These are phyloP conservation scores for Ceratocystis cacaofunesta DNA, from an alignment of 2,329 filamentous ascomycete species.

Conservation along the genomic window DNA sequence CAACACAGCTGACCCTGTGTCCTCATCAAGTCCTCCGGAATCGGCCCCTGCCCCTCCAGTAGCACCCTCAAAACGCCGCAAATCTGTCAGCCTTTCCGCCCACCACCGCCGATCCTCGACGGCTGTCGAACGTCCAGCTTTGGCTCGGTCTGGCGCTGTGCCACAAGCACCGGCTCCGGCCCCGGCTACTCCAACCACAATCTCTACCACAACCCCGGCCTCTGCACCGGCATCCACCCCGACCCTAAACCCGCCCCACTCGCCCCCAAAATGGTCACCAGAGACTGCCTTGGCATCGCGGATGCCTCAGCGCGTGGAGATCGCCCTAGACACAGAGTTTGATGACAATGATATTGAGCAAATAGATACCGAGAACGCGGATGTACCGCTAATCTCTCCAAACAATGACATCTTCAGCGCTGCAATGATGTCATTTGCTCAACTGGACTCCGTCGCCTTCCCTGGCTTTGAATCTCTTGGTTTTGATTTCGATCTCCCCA, in stretches of 20 bases:
- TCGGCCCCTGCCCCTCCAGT: background rate
- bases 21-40: background rate
- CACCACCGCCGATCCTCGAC: background rate
- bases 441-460: background rate
- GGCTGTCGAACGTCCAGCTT: background rate
- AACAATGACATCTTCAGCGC: conserved; percentile 23
- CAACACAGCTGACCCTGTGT: background rate
- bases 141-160: background rate
- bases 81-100: background rate
- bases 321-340: background rate
- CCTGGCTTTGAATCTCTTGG: conserved; percentile 2
- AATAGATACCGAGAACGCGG: background rate
- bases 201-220: background rate
- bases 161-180: background rate
- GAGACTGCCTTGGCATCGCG: background rate
- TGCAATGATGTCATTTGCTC: background rate
- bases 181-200: background rate
- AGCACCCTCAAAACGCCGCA: background rate
- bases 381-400: conserved; percentile 22
- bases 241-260: background rate
- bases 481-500: conserved; percentile 10
- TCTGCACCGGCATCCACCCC: background rate
- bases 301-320: background rate
- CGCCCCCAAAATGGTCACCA: conserved; percentile 2
- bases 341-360: background rate